A percentile compares a stretch with the other conserved stretches of the same genome.
phyloP scores from a whole-genome alignment of 371 early-diverging fungal genomes.

The Mortierella sp. region DNA sequence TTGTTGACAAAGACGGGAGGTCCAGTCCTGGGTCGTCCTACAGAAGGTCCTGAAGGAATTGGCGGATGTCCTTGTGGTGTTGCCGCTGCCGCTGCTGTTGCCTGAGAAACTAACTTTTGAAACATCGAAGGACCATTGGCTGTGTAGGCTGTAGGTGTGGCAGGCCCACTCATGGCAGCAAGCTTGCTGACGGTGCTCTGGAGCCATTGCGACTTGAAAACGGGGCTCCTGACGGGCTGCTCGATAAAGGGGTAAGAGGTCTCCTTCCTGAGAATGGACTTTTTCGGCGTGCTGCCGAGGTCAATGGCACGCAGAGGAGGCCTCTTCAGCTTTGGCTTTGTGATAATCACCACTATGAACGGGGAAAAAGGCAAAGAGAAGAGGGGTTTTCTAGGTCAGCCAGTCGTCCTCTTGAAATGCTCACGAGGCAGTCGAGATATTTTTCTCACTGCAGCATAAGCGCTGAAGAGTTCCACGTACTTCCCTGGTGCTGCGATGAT shows the following conservation, averaged over 20 bases:
- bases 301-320: slow-evolving; percentile 50
- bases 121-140: slow-evolving; percentile 51
- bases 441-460: not conserved
- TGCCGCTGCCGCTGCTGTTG: slow-evolving; percentile 42
- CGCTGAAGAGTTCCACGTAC: slow-evolving; percentile 13
- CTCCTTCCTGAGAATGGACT: slow-evolving; percentile 55
- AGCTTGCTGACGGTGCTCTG: slow-evolving; percentile 57
- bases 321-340: slow-evolving; percentile 41
- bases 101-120: slow-evolving; percentile 48
- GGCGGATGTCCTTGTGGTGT: slow-evolving; percentile 11
- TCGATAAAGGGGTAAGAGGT: slow-evolving; percentile 55
- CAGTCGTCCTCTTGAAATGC: not conserved
- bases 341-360: slow-evolving; percentile 12
- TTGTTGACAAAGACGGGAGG: slow-evolving; percentile 42
- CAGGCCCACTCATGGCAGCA: slow-evolving; percentile 52
- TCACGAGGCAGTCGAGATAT: slow-evolving; percentile 3
- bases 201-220: slow-evolving; percentile 57
- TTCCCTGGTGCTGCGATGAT: slow-evolving; percentile 17
- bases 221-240: slow-evolving; percentile 41
- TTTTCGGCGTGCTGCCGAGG: slow-evolving; percentile 30
- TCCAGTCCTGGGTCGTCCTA: slow-evolving; percentile 21
- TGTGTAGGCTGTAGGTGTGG: slow-evolving; percentile 50
- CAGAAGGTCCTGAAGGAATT: not conserved
- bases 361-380: not conserved
- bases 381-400: slow-evolving; percentile 2